Conservation (phyloP, 2,329 filamentous ascomycete genomes). For the Monilinia polystroma region DNA sequence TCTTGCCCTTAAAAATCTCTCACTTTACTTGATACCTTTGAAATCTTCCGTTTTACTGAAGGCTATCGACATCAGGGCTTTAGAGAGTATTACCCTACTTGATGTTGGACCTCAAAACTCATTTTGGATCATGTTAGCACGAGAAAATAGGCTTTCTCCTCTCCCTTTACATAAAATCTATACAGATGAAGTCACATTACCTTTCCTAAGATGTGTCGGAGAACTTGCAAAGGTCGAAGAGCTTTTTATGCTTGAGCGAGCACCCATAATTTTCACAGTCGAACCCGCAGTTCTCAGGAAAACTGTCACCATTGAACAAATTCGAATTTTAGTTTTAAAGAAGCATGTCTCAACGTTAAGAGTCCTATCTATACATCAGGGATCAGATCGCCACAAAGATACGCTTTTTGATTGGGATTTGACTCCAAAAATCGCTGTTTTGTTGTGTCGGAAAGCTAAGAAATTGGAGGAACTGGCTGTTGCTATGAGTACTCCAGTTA, state of each 20-base stretch:
- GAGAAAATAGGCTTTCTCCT: slow-evolving; percentile 52
- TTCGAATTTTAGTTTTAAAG: slow-evolving; percentile 55
- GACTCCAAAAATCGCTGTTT: slow-evolving; percentile 53
- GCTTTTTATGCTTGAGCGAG: slow-evolving; percentile 58
- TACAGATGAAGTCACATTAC: slow-evolving; percentile 59
- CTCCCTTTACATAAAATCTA: slow-evolving; percentile 58
- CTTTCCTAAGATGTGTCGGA: slow-evolving; percentile 55
- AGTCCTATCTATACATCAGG: slow-evolving; percentile 61
- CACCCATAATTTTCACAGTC: slow-evolving; percentile 48
- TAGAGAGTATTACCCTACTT: slow-evolving; percentile 59
- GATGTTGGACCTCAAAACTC: slow-evolving; percentile 61
- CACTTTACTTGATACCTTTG: slow-evolving; percentile 59
- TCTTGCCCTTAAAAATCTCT: slow-evolving; percentile 53
- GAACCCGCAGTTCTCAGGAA: slow-evolving; percentile 54
- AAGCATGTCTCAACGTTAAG: slow-evolving; percentile 57
- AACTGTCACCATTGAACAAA: slow-evolving; percentile 54
- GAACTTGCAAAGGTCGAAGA: slow-evolving; percentile 56
- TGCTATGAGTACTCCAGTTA: slow-evolving; percentile 52
- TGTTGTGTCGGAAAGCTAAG: slow-evolving; percentile 53
- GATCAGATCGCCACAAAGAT: slow-evolving; percentile 53
- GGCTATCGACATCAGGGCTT: slow-evolving; percentile 55
- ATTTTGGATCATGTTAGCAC: slow-evolving; percentile 58
- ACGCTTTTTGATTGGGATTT: slow-evolving; percentile 55
- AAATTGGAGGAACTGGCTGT: slow-evolving; percentile 56
- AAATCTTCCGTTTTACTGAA: slow-evolving; percentile 56